Conservation (phyloP, 2,329 filamentous ascomycete genomes). For the Periconia sp. region DNA sequence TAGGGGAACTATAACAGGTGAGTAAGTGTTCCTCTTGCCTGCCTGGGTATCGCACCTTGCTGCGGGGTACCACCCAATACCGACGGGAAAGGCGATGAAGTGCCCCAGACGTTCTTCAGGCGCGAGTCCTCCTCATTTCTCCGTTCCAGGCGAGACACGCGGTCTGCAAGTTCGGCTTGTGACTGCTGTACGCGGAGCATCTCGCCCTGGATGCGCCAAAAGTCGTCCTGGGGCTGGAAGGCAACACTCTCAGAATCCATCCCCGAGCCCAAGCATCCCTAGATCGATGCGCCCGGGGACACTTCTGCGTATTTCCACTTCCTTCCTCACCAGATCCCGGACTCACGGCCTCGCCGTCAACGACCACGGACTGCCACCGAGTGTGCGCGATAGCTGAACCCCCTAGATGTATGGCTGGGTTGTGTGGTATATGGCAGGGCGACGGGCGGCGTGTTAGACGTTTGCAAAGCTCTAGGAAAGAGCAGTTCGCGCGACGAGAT, state of each 20-base stretch:
- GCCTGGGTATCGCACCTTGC: conserved; percentile 67
- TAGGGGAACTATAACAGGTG: conserved; percentile 67
- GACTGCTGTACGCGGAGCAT: conserved; percentile 65
- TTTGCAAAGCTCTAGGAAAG: too few species aligned
- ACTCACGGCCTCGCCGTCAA: conserved; percentile 25
- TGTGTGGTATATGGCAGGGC: too few species aligned
- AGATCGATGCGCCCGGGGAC: conserved; percentile 26
- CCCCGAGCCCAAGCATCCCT: conserved; percentile 40
- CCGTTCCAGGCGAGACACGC: conserved; percentile 66
- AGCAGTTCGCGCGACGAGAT: too few species aligned
- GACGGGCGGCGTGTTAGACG: too few species aligned
- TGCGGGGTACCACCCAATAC: conserved; percentile 82
- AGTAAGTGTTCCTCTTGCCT: conserved; percentile 13
- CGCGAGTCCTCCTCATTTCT: conserved; percentile 67
- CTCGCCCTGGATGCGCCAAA: conserved; percentile 69
- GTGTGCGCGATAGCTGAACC: too few species aligned
- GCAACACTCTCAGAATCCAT: conserved; percentile 69
- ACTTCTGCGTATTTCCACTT: conserved; percentile 19
- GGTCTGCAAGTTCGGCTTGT: conserved; percentile 66
- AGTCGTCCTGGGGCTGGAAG: conserved; percentile 68
- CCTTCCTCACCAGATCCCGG: conserved; percentile 15
- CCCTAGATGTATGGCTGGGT: too few species aligned
- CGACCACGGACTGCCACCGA: conserved; percentile 6
- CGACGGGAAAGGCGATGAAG: conserved; percentile 85
- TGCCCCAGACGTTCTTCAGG: conserved; percentile 86